Conservation (phyloP, 345 rosid species). For the Capsella bursapastoris region DNA sequence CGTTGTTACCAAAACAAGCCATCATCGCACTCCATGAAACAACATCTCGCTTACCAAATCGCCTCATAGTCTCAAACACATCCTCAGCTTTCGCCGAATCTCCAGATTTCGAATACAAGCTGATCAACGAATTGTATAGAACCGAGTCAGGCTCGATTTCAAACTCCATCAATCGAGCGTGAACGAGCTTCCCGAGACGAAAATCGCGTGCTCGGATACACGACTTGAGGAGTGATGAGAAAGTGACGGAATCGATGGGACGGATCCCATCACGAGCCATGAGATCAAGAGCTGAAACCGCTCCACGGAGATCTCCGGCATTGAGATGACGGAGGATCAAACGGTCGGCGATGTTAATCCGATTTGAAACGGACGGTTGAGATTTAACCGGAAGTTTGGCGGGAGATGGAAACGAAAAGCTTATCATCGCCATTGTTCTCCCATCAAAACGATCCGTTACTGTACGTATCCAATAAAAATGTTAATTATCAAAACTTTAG, state of each 20-base stretch:
- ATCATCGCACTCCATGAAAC: constrained; percentile 83
- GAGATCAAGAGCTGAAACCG: constrained; percentile 59
- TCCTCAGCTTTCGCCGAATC: constrained; percentile 50
- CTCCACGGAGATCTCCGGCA: constrained; percentile 59
- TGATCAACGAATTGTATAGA: constrained; percentile 65
- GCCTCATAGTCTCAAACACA: constrained; percentile 59
- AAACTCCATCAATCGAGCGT: constrained; percentile 49
- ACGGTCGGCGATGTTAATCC: constrained; percentile 41
- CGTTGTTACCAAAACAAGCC: constrained; percentile 63
- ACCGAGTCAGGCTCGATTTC: constrained; percentile 60
- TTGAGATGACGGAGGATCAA: constrained; percentile 56
- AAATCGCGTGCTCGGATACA: constrained; percentile 69
- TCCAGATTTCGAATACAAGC: constrained; percentile 69
- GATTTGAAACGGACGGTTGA: constrained; percentile 44
- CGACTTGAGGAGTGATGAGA: constrained; percentile 73
- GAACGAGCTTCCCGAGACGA: constrained; percentile 63
- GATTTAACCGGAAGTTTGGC: constrained; percentile 48
- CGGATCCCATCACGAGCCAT: constrained; percentile 48
- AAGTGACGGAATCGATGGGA: constrained; percentile 56
- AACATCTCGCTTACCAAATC: constrained; percentile 53
- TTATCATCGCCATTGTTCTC: constrained; percentile 44
- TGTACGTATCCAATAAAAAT: not conserved
- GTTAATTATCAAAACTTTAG: not conserved
- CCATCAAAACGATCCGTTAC: constrained; percentile 40
- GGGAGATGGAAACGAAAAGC: constrained; percentile 49